Percentiles rank a stretch among this genome's conserved stretches.
These are phyloP conservation scores for Saraca asoca DNA, from an alignment of 331 rosid genomes.

Conservation along the genomic window DNA sequence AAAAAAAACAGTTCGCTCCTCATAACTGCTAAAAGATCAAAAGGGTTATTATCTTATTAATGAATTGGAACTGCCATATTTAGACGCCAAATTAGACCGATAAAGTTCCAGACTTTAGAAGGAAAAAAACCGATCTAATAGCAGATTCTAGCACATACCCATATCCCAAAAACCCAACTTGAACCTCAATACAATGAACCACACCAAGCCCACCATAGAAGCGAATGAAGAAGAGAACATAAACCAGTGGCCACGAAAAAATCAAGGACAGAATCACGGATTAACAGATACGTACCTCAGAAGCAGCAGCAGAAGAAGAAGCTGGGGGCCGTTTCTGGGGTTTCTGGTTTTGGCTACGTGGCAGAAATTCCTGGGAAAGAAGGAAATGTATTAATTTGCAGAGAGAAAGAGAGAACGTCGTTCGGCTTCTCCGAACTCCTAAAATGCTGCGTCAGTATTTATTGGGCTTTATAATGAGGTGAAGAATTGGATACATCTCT, in stretches of 20 bases:
- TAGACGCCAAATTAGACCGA: background rate
- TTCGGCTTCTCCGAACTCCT: no score
- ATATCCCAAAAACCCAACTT: background rate
- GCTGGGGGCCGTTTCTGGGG: no score
- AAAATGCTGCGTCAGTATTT: no score
- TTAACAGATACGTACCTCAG: no score
- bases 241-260: background rate
- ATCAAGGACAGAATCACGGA: background rate
- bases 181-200: no score
- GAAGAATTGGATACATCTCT: no score
- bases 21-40: background rate
- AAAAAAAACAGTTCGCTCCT: background rate
- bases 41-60: background rate
- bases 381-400: no score
- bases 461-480: no score
- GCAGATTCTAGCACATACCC: background rate
- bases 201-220: background rate
- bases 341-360: no score
- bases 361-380: no score
- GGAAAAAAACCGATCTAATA: background rate
- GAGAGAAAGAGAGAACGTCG: no score
- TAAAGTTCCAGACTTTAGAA: background rate
- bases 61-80: background rate
- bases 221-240: background rate
- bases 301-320: no score